Evolutionary conservation across 2,329 filamentous ascomycete genomes (phyloP), one percentile per base, ranked within the genome.

Genomic region (Hymenotorrendiella dingleyae): DNA sequence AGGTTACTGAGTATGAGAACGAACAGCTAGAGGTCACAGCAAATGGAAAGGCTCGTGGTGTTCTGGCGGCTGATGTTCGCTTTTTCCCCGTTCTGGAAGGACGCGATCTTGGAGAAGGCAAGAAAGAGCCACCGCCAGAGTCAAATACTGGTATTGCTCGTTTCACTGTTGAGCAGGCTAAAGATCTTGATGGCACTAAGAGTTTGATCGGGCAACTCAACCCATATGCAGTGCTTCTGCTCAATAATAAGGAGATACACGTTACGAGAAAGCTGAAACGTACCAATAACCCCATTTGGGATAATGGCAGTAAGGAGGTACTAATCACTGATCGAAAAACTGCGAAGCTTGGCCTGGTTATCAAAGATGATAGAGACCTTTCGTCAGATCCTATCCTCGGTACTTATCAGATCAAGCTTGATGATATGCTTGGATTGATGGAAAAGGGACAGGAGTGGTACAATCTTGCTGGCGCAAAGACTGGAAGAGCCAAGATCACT

Each of bases 391-490:
- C 88, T 36, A 76, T 91, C 24, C 69, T 98, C 17, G 93, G 91
- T 46, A 90, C 82, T 20, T 96, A 96, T 63, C 89, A 97, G 63
- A 94, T 98, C 66, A 94, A 90, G 66, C 72, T 98, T 20, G 86
- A 94, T 50, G 91, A 97, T 56, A 85, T 98, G 78, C 69, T 97
- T 20, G 87, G 91, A 43, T 76, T 90, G 62, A 94, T 86, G 78
- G 82, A 82, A 35, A 93, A 94, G 66, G 91, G 93, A 30, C 86
- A 95, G 57, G 89, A 97, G 55, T 98, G 93, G 93, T 98, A 90
- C 70, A 87, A 90, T 49, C 74, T 98, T 21, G 74, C 84, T 33
- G 87, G 86, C 7, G 82, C 78, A 40, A 86, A 88, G 60, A 83
- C 80, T 17, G 93, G 93, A 22, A 85, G 89, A 53, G 88, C 81